Percentiles rank a stretch among this genome's conserved stretches.
Evolutionary conservation across 2,329 filamentous ascomycete genomes (phyloP).

Genomic region (Talaromyces islandicus): DNA sequence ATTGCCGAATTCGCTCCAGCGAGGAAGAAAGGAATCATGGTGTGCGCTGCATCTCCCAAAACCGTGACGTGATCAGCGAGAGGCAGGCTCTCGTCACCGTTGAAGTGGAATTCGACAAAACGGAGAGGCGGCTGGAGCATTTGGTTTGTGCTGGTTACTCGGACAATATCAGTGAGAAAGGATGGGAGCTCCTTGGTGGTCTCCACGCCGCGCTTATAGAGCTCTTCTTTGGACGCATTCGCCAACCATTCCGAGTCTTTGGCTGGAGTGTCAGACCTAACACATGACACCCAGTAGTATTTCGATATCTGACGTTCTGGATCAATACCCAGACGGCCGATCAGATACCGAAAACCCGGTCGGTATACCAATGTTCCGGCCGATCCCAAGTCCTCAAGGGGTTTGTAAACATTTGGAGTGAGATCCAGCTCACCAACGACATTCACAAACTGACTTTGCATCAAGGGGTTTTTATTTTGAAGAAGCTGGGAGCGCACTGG

Average conservation of each 20-base stretch:
- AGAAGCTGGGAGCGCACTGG: not conserved
- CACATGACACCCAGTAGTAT: not conserved
- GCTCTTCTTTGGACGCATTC: not conserved
- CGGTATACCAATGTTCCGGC: not conserved
- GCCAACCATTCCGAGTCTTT: not conserved
- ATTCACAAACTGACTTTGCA: not conserved
- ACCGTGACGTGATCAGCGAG: not conserved
- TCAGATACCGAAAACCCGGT: not conserved
- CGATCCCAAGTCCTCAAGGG: not conserved
- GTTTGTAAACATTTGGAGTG: not conserved
- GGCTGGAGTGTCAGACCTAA: not conserved
- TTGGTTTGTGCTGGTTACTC: not conserved
- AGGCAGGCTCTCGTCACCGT: not conserved
- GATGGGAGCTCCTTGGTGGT: not conserved
- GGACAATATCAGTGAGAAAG: not conserved
- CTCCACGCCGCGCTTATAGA: not conserved
- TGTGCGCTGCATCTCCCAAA: slow-evolving; percentile 2
- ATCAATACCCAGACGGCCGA: not conserved
- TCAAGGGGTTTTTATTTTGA: not conserved
- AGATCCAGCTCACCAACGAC: not conserved
- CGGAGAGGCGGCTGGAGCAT: not conserved
- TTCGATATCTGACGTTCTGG: not conserved
- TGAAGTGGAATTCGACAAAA: not conserved
- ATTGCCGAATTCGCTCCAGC: slow-evolving; percentile 16
- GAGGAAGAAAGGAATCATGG: slow-evolving; percentile 15